Evolutionary conservation across 2,329 filamentous ascomycete genomes (phyloP).

Genomic region (Fusarium sp.): DNA sequence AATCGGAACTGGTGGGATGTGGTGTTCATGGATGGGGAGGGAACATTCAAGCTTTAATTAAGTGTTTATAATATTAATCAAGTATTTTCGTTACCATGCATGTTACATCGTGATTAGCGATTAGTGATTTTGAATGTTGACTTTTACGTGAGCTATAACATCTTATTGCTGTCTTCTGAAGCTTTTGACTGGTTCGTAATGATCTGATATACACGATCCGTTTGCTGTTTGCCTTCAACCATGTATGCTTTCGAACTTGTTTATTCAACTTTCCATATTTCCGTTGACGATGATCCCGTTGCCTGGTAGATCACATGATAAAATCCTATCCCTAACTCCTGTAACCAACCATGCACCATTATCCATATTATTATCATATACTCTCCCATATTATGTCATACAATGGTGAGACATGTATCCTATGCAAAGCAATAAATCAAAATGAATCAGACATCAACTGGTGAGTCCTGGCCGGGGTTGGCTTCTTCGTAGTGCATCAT

Average conservation of each 20-base stretch:
- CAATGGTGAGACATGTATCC: too few species aligned
- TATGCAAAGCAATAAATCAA: not conserved
- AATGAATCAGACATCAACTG: constrained; percentile 18
- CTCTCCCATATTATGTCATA: not conserved
- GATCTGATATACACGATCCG: too few species aligned
- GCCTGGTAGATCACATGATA: not conserved
- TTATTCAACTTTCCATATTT: not conserved
- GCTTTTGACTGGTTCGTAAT: too few species aligned
- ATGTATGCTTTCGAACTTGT: not conserved
- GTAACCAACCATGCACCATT: not conserved
- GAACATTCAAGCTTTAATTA: constrained; percentile 14
- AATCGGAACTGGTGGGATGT: constrained; percentile 32
- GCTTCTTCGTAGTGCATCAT: constrained; percentile 61
- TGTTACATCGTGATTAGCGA: not conserved
- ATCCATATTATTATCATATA: not conserved
- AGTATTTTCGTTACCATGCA: not conserved
- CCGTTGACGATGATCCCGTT: too few species aligned
- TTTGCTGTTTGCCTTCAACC: too few species aligned
- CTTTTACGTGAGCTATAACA: not conserved
- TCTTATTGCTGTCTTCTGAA: too few species aligned
- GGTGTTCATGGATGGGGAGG: constrained; percentile 24
- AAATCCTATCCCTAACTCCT: not conserved
- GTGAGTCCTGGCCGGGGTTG: constrained; percentile 57
- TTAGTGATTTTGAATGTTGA: not conserved
- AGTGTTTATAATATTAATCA: constrained; percentile 5